Conservation (phyloP, 805 yeast species). For the Zygoascus tannicola region DNA sequence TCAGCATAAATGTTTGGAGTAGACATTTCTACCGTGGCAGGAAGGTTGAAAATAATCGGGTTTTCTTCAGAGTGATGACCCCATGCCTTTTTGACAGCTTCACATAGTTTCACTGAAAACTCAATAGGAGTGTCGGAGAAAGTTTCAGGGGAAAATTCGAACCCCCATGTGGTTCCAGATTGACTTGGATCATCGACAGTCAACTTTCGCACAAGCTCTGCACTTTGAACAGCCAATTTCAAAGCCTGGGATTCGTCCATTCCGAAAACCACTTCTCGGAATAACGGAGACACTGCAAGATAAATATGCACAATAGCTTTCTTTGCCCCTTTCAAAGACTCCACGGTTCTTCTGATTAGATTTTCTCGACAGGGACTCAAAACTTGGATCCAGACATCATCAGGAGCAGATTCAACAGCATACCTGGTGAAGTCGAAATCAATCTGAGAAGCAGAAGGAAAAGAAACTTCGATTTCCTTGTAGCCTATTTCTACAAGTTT, state of each 20-base stretch:
- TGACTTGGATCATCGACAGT: conserved; percentile 58
- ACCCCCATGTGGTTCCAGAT: conserved; percentile 54
- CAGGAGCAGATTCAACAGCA: conserved; percentile 66
- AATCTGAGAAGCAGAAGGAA: conserved; percentile 71
- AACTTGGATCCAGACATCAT: conserved; percentile 68
- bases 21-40: conserved; percentile 77
- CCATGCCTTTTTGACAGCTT: conserved; percentile 72
- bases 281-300: conserved; percentile 66
- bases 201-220: conserved; percentile 52
- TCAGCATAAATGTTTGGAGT: conserved; percentile 80
- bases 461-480: conserved; percentile 76
- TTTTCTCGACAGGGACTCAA: conserved; percentile 70
- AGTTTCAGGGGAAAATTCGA: conserved; percentile 75
- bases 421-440: conserved; percentile 74
- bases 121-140: conserved; percentile 63
- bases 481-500: conserved; percentile 65
- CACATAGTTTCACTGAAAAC: conserved; percentile 56
- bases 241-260: conserved; percentile 48
- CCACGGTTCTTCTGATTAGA: conserved; percentile 61
- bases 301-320: conserved; percentile 69
- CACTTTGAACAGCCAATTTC: conserved; percentile 51
- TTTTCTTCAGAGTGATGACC: conserved; percentile 45
- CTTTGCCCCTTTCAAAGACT: conserved; percentile 64
- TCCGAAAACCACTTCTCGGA: conserved; percentile 62
- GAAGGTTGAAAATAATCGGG: conserved; percentile 72